Evolutionary conservation across 2,329 filamentous ascomycete species (phyloP).

Genomic region (Paraphoma sp.): DNA sequence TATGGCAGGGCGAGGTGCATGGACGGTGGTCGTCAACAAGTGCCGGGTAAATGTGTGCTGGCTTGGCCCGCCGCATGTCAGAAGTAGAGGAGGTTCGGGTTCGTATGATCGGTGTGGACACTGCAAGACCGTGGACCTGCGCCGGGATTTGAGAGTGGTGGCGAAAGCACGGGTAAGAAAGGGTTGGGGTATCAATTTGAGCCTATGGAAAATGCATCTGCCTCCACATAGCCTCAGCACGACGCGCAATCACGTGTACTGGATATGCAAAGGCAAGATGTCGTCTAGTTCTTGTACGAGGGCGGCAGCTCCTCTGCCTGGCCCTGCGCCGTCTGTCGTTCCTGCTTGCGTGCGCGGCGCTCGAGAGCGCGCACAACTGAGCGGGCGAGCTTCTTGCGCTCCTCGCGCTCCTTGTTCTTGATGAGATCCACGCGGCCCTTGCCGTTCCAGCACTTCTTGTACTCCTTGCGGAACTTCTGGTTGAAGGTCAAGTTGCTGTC

Average conservation of each 20-base stretch:
- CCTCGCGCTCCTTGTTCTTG: conserved; percentile 39
- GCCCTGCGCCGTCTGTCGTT: conserved; percentile 27
- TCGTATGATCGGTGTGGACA: too few species aligned
- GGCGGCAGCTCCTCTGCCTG: conserved; percentile 28
- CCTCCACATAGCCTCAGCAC: not conserved
- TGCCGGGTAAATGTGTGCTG: too few species aligned
- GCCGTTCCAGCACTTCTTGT: conserved; percentile 34
- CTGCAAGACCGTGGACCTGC: too few species aligned
- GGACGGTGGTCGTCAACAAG: too few species aligned
- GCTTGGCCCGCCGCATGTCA: too few species aligned
- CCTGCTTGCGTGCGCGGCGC: conserved; percentile 31
- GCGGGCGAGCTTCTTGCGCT: conserved; percentile 40
- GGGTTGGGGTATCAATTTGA: conserved; percentile 1
- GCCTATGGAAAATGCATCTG: conserved; percentile 3
- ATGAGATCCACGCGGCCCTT: conserved; percentile 32
- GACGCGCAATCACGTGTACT: not conserved
- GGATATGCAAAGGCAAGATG: not conserved
- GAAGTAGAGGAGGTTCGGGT: too few species aligned
- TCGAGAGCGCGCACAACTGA: conserved; percentile 39
- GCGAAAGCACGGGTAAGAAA: not conserved
- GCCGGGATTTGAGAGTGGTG: not conserved
- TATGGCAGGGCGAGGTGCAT: too few species aligned
- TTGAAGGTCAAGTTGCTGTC: conserved; percentile 35
- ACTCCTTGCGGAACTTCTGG: conserved; percentile 42
- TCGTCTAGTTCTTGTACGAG: conserved; percentile 28